Evolutionary conservation across 1,139 yeast genomes (phyloP).

Genomic region (Debaryomycetaceae sp.): DNA sequence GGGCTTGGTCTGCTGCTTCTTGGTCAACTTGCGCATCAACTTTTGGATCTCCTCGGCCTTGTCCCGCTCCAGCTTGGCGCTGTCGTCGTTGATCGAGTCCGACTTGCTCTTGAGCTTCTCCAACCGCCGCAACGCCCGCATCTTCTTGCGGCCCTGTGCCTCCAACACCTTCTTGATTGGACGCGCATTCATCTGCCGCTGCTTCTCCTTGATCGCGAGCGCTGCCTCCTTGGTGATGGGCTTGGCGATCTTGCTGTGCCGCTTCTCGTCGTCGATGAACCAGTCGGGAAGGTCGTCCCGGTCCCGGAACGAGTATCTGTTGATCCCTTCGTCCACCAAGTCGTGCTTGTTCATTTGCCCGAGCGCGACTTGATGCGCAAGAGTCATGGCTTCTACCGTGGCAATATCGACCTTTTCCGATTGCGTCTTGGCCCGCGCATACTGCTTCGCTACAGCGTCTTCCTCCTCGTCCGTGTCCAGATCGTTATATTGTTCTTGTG

Average conservation of each 20-base stretch:
- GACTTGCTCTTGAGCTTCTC: slow-evolving; percentile 92
- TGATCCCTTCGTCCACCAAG: slow-evolving; percentile 81
- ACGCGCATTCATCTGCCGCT: slow-evolving; percentile 86
- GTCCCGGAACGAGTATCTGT: slow-evolving; percentile 86
- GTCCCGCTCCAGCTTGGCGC: slow-evolving; percentile 79
- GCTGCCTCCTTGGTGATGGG: slow-evolving; percentile 98
- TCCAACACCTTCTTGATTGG: slow-evolving; percentile 97
- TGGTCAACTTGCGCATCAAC: slow-evolving; percentile 71
- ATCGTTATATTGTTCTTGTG: slow-evolving; percentile 6
- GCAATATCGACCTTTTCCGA: slow-evolving; percentile 67
- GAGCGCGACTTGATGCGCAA: slow-evolving; percentile 90
- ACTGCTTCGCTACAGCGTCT: slow-evolving; percentile 29
- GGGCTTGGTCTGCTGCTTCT: slow-evolving; percentile 68
- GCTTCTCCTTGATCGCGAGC: slow-evolving; percentile 78
- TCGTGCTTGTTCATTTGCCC: slow-evolving; percentile 81
- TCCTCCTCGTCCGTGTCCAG: slow-evolving; percentile 34
- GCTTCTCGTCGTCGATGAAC: slow-evolving; percentile 88
- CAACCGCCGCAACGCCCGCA: slow-evolving; percentile 81
- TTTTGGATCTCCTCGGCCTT: slow-evolving; percentile 88
- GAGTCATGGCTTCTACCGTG: slow-evolving; percentile 94
- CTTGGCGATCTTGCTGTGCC: slow-evolving; percentile 73
- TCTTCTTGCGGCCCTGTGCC: slow-evolving; percentile 93
- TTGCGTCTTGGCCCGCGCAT: slow-evolving; percentile 32
- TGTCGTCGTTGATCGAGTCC: slow-evolving; percentile 82
- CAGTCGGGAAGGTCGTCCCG: slow-evolving; percentile 86